These are phyloP conservation scores for Kurtzmaniella quercitrusa DNA, from an alignment of 1,139 yeast genomes.

Conservation along the genomic window DNA sequence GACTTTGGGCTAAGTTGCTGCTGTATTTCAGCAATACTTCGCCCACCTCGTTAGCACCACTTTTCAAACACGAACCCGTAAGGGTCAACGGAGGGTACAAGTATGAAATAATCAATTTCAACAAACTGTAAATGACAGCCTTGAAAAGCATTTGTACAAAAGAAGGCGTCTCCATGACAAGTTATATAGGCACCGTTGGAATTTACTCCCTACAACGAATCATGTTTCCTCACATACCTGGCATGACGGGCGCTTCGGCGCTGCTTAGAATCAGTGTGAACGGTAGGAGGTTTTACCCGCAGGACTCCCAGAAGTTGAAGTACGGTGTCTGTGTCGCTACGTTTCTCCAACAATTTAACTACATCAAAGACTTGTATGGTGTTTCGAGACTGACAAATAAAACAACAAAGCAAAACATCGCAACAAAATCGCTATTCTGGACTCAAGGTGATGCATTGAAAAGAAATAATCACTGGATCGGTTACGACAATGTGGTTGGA, in stretches of 20 bases:
- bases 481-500: constrained; percentile 9
- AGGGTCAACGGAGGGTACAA: constrained; percentile 5
- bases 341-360: constrained; percentile 2
- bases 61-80: constrained; percentile 2
- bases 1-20: not conserved
- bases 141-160: constrained; percentile 1
- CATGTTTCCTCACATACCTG: not conserved
- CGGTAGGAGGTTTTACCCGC: constrained; percentile 24
- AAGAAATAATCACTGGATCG: constrained; percentile 12
- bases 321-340: constrained; percentile 19
- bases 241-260: constrained; percentile 10
- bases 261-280: constrained; percentile 15
- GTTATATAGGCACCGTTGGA: constrained; percentile 2
- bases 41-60: constrained; percentile 7
- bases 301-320: constrained; percentile 5
- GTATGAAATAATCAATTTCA: constrained; percentile 10
- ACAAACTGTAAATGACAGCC: constrained; percentile 3
- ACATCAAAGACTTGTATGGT: not conserved
- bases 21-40: constrained; percentile 3
- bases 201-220: constrained; percentile 3
- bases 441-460: constrained; percentile 9
- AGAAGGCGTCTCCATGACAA: constrained; percentile 3
- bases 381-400: not conserved
- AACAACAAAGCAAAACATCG: not conserved
- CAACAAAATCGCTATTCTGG: constrained; percentile 3